These are phyloP conservation scores for Globisporangium spinosum DNA, from an alignment of 352 stramenopile genomes.

Conservation along the genomic window DNA sequence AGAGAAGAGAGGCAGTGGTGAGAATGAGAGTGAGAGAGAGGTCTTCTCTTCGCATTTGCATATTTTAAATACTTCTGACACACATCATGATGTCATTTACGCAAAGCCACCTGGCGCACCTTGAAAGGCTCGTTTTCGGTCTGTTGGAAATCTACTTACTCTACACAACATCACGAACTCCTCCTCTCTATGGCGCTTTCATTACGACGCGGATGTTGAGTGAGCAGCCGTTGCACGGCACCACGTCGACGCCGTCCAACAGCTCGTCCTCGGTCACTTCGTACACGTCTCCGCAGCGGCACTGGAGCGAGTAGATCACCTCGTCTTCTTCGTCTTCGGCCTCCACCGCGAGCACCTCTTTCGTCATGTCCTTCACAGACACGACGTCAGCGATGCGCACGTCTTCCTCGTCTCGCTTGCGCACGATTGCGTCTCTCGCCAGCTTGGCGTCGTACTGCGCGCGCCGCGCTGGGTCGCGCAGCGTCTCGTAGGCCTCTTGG, in stretches of 20 bases:
- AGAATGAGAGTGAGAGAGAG: background rate
- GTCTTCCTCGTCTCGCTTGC: constrained; percentile 37
- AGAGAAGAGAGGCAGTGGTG: background rate
- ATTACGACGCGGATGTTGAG: constrained; percentile 67
- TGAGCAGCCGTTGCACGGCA: constrained; percentile 78
- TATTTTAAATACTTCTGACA: constrained; percentile 6
- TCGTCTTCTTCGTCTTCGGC: constrained; percentile 37
- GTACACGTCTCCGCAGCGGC: constrained; percentile 73
- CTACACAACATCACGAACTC: background rate
- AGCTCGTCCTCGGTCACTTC: constrained; percentile 65
- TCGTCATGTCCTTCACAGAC: constrained; percentile 37
- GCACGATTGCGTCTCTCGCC: constrained; percentile 29
- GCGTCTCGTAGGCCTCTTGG: constrained; percentile 67
- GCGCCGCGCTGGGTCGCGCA: constrained; percentile 39
- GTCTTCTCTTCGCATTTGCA: constrained; percentile 1
- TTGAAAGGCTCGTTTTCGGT: background rate
- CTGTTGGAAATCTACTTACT: background rate
- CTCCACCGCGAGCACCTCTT: constrained; percentile 24
- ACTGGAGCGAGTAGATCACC: constrained; percentile 54
- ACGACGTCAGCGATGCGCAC: constrained; percentile 71
- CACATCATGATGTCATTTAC: background rate
- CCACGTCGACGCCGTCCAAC: constrained; percentile 56
- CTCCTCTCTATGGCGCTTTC: constrained; percentile 23
- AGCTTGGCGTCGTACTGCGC: constrained; percentile 53
- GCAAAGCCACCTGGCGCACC: background rate